Percentiles rank a stretch among this genome's conserved stretches.
Conservation (phyloP, 2,329 filamentous ascomycete genomes). For the Boeremia lycopersici region DNA sequence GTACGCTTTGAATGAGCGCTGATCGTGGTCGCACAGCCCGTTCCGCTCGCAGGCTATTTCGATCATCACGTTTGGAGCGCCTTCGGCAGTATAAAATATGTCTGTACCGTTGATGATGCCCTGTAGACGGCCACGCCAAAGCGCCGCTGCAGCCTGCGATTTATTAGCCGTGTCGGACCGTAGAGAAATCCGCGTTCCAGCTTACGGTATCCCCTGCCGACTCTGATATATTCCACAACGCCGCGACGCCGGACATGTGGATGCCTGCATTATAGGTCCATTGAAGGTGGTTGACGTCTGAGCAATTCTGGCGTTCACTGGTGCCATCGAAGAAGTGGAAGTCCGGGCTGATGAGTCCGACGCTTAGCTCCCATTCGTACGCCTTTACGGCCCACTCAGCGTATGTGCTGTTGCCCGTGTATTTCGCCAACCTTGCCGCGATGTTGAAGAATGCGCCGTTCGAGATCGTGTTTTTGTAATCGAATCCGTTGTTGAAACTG, state of each 20-base stretch:
- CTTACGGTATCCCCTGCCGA: slow-evolving; percentile 37
- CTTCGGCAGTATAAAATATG: slow-evolving; percentile 55
- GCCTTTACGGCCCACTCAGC: slow-evolving; percentile 66
- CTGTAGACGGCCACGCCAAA: slow-evolving; percentile 32
- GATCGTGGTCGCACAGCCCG: slow-evolving; percentile 53
- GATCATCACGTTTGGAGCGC: slow-evolving; percentile 49
- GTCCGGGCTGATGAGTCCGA: slow-evolving; percentile 56
- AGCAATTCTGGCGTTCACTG: slow-evolving; percentile 52
- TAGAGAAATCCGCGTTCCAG: neutral
- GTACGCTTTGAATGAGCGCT: slow-evolving; percentile 53
- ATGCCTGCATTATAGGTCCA: slow-evolving; percentile 56
- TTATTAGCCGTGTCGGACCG: neutral
- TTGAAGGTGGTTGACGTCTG: slow-evolving; percentile 49
- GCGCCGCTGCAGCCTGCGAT: slow-evolving; percentile 20
- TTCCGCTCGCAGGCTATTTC: slow-evolving; percentile 54
- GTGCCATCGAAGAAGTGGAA: slow-evolving; percentile 54
- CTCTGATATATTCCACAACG: slow-evolving; percentile 54
- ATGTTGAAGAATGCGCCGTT: slow-evolving; percentile 82
- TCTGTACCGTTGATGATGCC: slow-evolving; percentile 44
- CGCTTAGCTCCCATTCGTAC: slow-evolving; percentile 59
- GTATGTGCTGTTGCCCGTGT: slow-evolving; percentile 62
- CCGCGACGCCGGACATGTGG: slow-evolving; percentile 52
- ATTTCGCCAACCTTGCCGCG: slow-evolving; percentile 71
- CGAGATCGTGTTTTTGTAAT: slow-evolving; percentile 78
- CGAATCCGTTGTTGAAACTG: slow-evolving; percentile 72